Evolutionary conservation across 2,329 filamentous ascomycete species (phyloP).

Genomic region (Sphaerostilbella broomeana): DNA sequence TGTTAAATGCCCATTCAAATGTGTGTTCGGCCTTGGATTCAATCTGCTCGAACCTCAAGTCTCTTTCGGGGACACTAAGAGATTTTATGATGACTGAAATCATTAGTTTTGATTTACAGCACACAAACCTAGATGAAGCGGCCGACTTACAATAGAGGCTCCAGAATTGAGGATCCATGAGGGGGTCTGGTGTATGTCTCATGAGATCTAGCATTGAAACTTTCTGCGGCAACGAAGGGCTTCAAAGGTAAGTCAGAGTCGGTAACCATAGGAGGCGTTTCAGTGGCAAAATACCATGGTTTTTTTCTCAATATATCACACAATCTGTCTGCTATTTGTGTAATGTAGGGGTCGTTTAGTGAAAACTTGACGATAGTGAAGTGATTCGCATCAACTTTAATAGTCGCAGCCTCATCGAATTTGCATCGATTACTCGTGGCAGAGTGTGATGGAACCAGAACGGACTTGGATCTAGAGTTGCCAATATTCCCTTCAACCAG

Average conservation of each 20-base stretch:
- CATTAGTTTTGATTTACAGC: too few species aligned
- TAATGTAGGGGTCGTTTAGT: neutral
- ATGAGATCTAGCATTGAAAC: too few species aligned
- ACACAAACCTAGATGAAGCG: too few species aligned
- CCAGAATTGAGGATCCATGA: neutral
- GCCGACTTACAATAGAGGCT: neutral
- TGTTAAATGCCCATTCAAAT: constrained; percentile 9
- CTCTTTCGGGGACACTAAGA: neutral
- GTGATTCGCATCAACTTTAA: constrained; percentile 4
- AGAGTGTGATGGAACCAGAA: neutral
- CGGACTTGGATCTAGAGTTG: neutral
- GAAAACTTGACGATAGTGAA: constrained; percentile 8
- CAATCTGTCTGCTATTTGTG: neutral
- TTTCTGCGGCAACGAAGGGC: too few species aligned
- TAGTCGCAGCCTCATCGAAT: neutral
- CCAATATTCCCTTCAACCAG: neutral
- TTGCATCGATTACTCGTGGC: neutral
- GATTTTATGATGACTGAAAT: neutral
- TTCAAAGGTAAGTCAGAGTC: too few species aligned
- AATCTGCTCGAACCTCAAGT: neutral
- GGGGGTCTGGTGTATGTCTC: neutral
- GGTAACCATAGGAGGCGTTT: too few species aligned
- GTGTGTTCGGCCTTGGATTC: neutral
- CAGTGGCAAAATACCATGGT: too few species aligned
- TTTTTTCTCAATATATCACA: neutral